A percentile compares a stretch with the other conserved stretches of the same genome.
These are phyloP conservation scores for Trichophyton verrucosum DNA, from an alignment of 2,329 filamentous ascomycete genomes.

Conservation along the genomic window DNA sequence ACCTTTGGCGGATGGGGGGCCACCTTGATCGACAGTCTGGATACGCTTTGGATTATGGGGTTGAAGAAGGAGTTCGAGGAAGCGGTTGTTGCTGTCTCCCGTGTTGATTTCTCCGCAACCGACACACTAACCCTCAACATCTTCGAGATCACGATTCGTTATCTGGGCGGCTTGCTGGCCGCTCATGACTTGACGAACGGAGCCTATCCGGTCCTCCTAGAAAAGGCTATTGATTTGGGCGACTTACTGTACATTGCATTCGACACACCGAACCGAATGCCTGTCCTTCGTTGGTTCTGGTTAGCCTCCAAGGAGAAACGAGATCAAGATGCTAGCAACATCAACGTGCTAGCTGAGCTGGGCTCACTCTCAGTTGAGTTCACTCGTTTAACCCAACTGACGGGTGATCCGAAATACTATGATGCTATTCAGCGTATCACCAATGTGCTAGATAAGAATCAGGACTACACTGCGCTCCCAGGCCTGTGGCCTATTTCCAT, in stretches of 20 bases:
- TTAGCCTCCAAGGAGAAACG: constrained; percentile 15
- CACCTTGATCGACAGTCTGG: constrained; percentile 48
- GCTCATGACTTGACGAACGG: constrained; percentile 41
- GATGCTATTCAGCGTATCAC: constrained; percentile 28
- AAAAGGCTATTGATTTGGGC: constrained; percentile 42
- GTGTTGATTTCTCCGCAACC: constrained; percentile 42
- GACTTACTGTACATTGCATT: constrained; percentile 41
- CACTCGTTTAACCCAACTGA: constrained; percentile 30
- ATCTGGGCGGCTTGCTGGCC: constrained; percentile 41
- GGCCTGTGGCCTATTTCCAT: constrained; percentile 31
- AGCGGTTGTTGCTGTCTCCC: constrained; percentile 40
- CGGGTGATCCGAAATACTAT: constrained; percentile 27
- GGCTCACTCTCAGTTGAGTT: constrained; percentile 33
- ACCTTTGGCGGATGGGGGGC: constrained; percentile 53
- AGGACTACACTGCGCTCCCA: constrained; percentile 25
- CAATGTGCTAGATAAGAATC: constrained; percentile 22
- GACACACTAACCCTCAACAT: constrained; percentile 28
- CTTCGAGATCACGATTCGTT: constrained; percentile 42
- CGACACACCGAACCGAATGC: constrained; percentile 21
- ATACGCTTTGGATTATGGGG: constrained; percentile 52
- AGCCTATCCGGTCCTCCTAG: constrained; percentile 34
- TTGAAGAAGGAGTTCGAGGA: constrained; percentile 44
- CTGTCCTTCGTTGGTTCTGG: constrained; percentile 16
- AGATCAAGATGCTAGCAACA: constrained; percentile 19
- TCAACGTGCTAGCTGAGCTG: constrained; percentile 24